Evolutionary conservation across 179 eudicot species (phyloP).

Genomic region (Silene noctiflora): DNA sequence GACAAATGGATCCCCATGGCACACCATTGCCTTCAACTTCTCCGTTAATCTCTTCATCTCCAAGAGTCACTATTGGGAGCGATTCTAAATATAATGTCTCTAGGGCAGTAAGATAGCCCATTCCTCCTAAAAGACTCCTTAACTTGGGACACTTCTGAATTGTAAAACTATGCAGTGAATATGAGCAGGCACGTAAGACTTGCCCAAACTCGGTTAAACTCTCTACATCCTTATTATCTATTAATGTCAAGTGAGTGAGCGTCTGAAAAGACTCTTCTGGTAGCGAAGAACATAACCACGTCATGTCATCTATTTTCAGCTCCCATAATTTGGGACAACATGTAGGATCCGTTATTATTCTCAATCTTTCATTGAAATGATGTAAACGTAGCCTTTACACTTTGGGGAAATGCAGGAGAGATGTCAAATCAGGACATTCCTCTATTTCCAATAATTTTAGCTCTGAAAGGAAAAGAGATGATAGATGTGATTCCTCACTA

Average conservation of each 20-base stretch:
- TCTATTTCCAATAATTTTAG: background rate
- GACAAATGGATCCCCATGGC: conserved; percentile 17
- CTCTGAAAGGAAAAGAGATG: background rate
- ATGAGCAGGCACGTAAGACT: conserved; percentile 12
- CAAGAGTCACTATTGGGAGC: background rate
- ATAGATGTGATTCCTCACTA: background rate
- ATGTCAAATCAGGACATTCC: conserved; percentile 2
- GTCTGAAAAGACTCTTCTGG: background rate
- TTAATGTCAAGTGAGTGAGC: background rate
- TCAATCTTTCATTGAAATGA: background rate
- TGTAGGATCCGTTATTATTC: background rate
- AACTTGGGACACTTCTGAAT: background rate
- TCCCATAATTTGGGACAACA: background rate
- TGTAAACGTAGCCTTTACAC: background rate
- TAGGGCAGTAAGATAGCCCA: conserved; percentile 20
- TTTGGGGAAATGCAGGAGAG: conserved; percentile 10
- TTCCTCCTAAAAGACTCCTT: conserved; percentile 8
- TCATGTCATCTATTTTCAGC: background rate
- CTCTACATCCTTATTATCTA: background rate
- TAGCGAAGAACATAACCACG: background rate
- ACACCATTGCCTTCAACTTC: background rate
- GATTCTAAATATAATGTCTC: background rate
- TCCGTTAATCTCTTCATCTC: background rate
- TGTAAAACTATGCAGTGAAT: conserved; percentile 8
- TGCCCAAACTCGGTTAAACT: conserved; percentile 6